These are phyloP conservation scores for Paragyromitra xinjiangensis DNA, from an alignment of 495 filamentous ascomycete genomes.

Conservation along the genomic window DNA sequence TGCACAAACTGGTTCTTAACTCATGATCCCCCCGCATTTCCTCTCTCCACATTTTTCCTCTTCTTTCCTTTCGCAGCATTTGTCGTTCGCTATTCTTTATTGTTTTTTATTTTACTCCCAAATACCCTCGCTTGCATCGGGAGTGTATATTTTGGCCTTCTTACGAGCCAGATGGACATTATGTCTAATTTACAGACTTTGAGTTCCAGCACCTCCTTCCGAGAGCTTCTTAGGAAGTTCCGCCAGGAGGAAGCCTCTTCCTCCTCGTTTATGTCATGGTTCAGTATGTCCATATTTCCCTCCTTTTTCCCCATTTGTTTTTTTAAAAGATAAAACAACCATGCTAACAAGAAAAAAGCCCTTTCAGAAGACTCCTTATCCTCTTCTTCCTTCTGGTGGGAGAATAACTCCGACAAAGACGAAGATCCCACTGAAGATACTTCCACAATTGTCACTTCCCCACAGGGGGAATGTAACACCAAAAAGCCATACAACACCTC, in stretches of 20 bases:
- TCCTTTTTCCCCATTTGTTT: not conserved
- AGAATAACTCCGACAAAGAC: constrained; percentile 20
- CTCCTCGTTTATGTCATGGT: constrained; percentile 34
- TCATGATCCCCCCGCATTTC: constrained; percentile 30
- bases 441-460: constrained; percentile 14
- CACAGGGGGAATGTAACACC: constrained; percentile 33
- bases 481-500: constrained; percentile 23
- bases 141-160: not conserved
- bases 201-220: constrained; percentile 29
- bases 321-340: not conserved
- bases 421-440: not conserved
- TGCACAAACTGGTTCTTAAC: constrained; percentile 20
- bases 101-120: not conserved
- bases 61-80: constrained; percentile 3
- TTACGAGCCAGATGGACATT: constrained; percentile 15
- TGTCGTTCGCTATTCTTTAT: not conserved
- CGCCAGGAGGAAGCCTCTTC: constrained; percentile 33
- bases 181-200: constrained; percentile 36
- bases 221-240: constrained; percentile 42
- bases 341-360: constrained; percentile 26
- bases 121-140: not conserved
- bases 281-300: constrained; percentile 18
- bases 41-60: not conserved
- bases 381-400: constrained; percentile 44
- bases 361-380: constrained; percentile 22